Percentiles rank a stretch among this genome's conserved stretches.
phyloP scores from a whole-genome alignment of 306 rosid genomes.

The Begonia loranthoides region DNA sequence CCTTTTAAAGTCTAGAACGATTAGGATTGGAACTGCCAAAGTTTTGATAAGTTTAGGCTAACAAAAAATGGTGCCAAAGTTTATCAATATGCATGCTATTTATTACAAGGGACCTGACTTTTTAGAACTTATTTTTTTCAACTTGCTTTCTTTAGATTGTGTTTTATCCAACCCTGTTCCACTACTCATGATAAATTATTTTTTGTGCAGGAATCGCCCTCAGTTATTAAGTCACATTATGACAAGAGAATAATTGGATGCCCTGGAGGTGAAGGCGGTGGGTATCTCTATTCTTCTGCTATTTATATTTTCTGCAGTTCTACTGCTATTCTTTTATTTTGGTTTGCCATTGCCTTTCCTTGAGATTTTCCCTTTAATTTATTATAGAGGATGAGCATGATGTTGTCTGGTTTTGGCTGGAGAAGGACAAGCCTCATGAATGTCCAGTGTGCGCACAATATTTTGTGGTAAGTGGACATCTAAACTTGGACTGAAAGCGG shows the following conservation, averaged over 20 bases:
- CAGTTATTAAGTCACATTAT: conserved; percentile 67
- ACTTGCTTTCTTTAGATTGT: not conserved
- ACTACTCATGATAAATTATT: conserved; percentile 1
- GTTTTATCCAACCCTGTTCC: not conserved
- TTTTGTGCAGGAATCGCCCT: conserved; percentile 62
- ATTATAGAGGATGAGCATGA: conserved; percentile 94
- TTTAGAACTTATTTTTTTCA: not conserved
- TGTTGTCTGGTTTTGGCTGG: conserved; percentile 98
- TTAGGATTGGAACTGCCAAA: not conserved
- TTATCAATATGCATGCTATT: not conserved
- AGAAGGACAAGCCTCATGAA: conserved; percentile 74
- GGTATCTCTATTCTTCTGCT: conserved; percentile 18
- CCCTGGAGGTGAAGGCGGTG: conserved; percentile 96
- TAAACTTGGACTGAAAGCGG: conserved; percentile 1
- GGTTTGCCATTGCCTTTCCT: not conserved
- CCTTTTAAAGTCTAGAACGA: not conserved
- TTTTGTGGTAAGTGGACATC: conserved; percentile 55
- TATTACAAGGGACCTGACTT: not conserved
- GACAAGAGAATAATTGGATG: conserved; percentile 88
- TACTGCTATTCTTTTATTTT: conserved; percentile 1
- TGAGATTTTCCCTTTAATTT: conserved; percentile 7
- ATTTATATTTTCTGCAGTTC: conserved; percentile 2
- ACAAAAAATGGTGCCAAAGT: not conserved
- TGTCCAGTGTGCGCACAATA: conserved; percentile 90
- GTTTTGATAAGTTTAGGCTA: not conserved